A percentile compares a stretch with the other conserved stretches of the same genome.
phyloP scores from a whole-genome alignment of 805 yeast genomes.

The Yamadazyma takamatsuzukensis region DNA sequence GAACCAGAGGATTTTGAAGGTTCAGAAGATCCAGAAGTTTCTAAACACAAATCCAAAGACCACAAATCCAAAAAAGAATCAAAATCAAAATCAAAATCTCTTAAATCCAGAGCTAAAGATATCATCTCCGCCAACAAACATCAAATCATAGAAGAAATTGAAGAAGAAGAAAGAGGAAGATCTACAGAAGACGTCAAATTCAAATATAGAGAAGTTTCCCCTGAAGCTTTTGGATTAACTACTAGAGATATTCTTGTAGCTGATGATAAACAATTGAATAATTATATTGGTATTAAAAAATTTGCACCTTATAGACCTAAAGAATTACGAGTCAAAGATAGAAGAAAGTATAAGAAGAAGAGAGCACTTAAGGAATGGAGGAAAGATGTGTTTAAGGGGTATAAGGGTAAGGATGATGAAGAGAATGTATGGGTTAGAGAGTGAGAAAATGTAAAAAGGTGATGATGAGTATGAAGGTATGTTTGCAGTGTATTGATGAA shows the following conservation, averaged over 20 bases:
- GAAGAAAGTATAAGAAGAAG: constrained; percentile 67
- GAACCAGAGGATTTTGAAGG: constrained; percentile 8
- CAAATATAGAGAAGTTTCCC: constrained; percentile 91
- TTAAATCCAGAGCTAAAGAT: constrained; percentile 68
- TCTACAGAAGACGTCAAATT: constrained; percentile 50
- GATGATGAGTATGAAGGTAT: too few relatives aligned
- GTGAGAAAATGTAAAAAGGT: too few relatives aligned
- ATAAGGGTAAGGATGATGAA: constrained; percentile 43
- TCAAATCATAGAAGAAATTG: constrained; percentile 64
- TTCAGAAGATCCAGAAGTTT: constrained; percentile 19
- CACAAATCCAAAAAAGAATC: constrained; percentile 54
- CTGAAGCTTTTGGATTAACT: constrained; percentile 84
- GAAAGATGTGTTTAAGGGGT: constrained; percentile 67
- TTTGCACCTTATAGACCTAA: constrained; percentile 88
- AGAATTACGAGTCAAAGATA: constrained; percentile 71
- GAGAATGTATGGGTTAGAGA: constrained; percentile 37
- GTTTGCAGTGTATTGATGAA: too few relatives aligned
- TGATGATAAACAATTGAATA: constrained; percentile 80
- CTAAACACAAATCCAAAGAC: constrained; percentile 45
- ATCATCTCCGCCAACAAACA: constrained; percentile 73
- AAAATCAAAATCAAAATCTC: constrained; percentile 58
- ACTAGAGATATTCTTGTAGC: constrained; percentile 87
- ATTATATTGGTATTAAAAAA: constrained; percentile 82
- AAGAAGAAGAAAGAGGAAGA: constrained; percentile 59
- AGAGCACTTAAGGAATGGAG: constrained; percentile 88